Base-by-base conservation (phyloP, 768 basidiomycete species). In the Clitopilus hobsonii region DNA sequence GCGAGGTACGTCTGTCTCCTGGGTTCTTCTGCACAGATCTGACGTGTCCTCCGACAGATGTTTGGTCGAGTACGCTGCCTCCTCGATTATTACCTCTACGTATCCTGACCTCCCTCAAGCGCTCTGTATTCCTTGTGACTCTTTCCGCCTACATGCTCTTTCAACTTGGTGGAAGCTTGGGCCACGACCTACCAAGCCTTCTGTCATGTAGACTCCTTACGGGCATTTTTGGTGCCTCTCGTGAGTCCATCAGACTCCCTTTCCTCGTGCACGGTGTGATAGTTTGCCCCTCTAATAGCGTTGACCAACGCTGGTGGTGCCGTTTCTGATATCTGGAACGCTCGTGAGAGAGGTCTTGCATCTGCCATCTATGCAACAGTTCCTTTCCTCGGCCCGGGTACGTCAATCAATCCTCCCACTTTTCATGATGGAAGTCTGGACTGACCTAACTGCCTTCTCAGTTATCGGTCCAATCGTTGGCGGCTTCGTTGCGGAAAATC, bases 401-500 rank as follows among this genome's bases (percentile, higher is more conserved):
- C 28, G 67, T 49, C 30, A 25, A 20, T 28, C 24, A 22, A 22
- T 50, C n/a, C 16, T 45, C 14, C 3, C 3, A 11, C n/a, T 20
- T 23, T 11, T 20, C 41, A 11, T 49, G n/a, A 16, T 24, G 2
- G 7, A 11, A 2, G 38, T 25, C 47, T 27, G 20, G 32, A 11
- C 30, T 24, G 11, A 51, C 24, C 50, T 54, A 18, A 51, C 11
- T 51, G 51, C 24, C 49, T 48, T 52, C 23, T 14, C 59, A 82
- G 82, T 85, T 5, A 70, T 84, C n/a, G 85, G 86, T 1, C 85
- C 86, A 2, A 78, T 89, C 53, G 78, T 85, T 24, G 84, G 86
- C 20, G 84, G 84, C n/a, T 85, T 79, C 66, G 78, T 84, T 11
- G 79, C 76, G 14, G 64, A 77, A 65, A 71, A 74, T 51, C 66